Percentiles rank a stretch among this genome's conserved stretches.
These are phyloP conservation scores for Cyclocybe aegerita DNA, from an alignment of 768 basidiomycete species.

Conservation along the genomic window DNA sequence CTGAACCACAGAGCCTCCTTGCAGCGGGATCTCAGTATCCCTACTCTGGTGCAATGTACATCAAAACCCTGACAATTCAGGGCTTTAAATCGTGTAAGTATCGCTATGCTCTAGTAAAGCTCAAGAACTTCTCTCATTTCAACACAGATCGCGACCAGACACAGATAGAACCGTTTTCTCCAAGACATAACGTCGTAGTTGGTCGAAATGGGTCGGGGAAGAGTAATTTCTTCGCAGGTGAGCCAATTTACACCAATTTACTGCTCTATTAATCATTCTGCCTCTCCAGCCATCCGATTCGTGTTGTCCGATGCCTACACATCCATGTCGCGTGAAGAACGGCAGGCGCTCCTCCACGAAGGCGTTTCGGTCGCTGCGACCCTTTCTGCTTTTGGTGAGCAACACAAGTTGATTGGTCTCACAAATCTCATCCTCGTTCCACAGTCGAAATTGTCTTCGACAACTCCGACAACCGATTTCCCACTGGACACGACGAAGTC, in stretches of 20 bases:
- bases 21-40: too few species aligned
- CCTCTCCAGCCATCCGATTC: slow-evolving; percentile 81
- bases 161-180: slow-evolving; percentile 92
- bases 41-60: slow-evolving; percentile 52
- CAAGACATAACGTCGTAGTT: slow-evolving; percentile 94
- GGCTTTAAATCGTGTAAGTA: slow-evolving; percentile 93
- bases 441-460: slow-evolving; percentile 89
- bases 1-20: too few species aligned
- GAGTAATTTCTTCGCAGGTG: slow-evolving; percentile 97
- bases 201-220: slow-evolving; percentile 98
- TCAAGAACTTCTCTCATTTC: slow-evolving; percentile 3
- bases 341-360: slow-evolving; percentile 91
- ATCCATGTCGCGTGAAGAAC: slow-evolving; percentile 90
- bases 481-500: slow-evolving; percentile 85
- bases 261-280: background rate
- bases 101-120: background rate
- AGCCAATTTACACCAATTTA: too few species aligned
- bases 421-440: background rate
- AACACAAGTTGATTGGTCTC: background rate
- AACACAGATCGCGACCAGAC: slow-evolving; percentile 78
- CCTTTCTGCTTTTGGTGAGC: slow-evolving; percentile 84
- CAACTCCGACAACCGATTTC: slow-evolving; percentile 92
- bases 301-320: slow-evolving; percentile 98
- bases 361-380: slow-evolving; percentile 87
- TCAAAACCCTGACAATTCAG: slow-evolving; percentile 87